A percentile compares a stretch with the other conserved stretches of the same genome.
Conservation (phyloP, 257 asterid genomes). For the Eustoma russellianum region DNA sequence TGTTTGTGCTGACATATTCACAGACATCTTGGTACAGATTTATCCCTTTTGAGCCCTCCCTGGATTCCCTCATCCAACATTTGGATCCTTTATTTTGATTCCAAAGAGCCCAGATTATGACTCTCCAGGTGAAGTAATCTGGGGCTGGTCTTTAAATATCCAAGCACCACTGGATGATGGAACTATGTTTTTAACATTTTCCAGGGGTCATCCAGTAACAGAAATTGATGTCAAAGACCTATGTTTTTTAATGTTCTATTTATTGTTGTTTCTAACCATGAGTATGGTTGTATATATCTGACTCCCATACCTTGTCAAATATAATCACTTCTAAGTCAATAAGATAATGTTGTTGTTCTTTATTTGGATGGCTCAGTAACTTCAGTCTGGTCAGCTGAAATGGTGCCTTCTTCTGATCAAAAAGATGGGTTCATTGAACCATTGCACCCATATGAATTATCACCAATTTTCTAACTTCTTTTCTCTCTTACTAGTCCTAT, state of each 20-base stretch:
- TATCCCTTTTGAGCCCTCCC: background rate
- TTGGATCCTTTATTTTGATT: slow-evolving; percentile 7
- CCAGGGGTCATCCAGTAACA: slow-evolving; percentile 11
- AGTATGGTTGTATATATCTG: slow-evolving; percentile 13
- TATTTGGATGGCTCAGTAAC: no score
- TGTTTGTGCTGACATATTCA: slow-evolving; percentile 7
- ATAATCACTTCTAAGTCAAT: no score
- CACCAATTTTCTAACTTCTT: no score
- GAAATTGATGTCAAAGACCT: slow-evolving; percentile 13
- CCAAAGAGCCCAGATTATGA: slow-evolving; percentile 1
- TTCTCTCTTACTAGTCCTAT: no score
- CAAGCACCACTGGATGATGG: slow-evolving; percentile 9
- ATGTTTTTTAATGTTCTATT: no score
- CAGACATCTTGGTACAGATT: slow-evolving; percentile 9
- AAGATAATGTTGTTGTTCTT: no score
- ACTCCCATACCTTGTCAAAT: no score
- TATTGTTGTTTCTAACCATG: no score
- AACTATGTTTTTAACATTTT: slow-evolving; percentile 18
- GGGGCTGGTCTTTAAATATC: slow-evolving; percentile 7
- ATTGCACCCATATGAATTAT: no score
- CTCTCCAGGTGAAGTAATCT: background rate
- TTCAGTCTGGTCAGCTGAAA: no score
- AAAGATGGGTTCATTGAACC: no score
- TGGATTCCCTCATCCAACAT: slow-evolving; percentile 21
- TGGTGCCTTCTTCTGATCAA: no score